Percentiles rank a stretch among this genome's conserved stretches.
phyloP scores from a whole-genome alignment of 2,329 filamentous ascomycete species.

The Magnaporthiopsis poae region DNA sequence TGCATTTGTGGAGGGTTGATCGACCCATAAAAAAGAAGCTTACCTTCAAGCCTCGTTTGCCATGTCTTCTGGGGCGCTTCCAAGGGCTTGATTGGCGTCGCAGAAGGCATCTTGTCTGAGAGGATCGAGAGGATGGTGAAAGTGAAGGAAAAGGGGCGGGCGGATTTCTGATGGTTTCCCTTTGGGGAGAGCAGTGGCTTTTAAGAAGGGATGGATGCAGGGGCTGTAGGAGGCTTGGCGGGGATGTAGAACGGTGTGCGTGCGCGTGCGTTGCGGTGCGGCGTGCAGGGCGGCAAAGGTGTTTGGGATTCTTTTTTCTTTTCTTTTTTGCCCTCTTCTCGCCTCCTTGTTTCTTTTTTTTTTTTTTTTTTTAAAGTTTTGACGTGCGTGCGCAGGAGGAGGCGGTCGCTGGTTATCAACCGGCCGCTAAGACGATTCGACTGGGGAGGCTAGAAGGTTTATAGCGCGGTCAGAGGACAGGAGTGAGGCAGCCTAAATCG shows the following conservation, averaged over 20 bases:
- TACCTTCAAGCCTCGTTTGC: conserved; percentile 25
- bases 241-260: not conserved
- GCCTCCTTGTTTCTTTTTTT: conserved; percentile 7
- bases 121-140: not conserved
- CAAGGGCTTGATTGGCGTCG: conserved; percentile 9
- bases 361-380: conserved; percentile 5
- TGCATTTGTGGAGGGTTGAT: not conserved
- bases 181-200: not conserved
- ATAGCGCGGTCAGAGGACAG: not conserved
- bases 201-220: not conserved
- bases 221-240: no score
- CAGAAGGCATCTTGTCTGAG: conserved; percentile 10
- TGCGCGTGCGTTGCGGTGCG: conserved; percentile 1
- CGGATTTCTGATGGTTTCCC: not conserved
- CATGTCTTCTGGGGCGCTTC: conserved; percentile 16
- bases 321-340: not conserved
- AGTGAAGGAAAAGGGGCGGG: not conserved
- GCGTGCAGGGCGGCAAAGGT: not conserved
- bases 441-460: not conserved
- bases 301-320: conserved; percentile 5
- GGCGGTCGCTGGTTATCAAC: not conserved
- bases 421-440: not conserved
- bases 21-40: conserved; percentile 1
- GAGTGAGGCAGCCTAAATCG: not conserved
- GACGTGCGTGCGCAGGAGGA: not conserved